phyloP scores from a whole-genome alignment of 306 rosid genomes.

The Cucumis cinereus region DNA sequence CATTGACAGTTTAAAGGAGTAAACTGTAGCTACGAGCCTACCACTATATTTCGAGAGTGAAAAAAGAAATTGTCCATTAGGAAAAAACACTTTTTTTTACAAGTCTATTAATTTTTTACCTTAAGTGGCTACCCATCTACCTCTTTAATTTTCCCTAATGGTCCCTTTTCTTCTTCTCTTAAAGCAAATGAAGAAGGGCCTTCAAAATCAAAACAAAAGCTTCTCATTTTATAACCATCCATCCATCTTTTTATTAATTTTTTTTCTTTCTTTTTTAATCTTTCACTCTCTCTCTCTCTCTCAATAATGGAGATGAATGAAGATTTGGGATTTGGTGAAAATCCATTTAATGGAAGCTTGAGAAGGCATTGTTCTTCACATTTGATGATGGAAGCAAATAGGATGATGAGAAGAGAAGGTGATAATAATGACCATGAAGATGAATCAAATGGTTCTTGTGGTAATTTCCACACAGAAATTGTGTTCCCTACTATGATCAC shows the following conservation, averaged over 20 bases:
- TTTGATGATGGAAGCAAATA: background rate
- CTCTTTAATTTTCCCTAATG: background rate
- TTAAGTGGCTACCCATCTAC: background rate
- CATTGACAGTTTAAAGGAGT: no score
- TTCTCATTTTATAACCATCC: background rate
- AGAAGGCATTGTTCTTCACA: background rate
- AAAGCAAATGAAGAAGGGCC: slow-evolving; percentile 8
- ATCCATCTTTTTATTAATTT: background rate
- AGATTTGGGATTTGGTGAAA: background rate
- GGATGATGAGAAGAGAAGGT: background rate
- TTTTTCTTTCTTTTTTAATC: background rate
- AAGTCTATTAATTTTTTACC: background rate
- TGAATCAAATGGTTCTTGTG: background rate
- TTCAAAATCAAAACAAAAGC: background rate
- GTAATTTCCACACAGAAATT: background rate
- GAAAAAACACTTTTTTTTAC: background rate
- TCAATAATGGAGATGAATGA: slow-evolving; percentile 3
- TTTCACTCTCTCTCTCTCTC: background rate
- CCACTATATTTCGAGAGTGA: no score
- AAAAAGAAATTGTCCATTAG: background rate
- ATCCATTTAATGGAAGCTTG: background rate
- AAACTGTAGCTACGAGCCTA: no score
- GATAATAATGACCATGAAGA: background rate
- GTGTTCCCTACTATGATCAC: slow-evolving; percentile 2
- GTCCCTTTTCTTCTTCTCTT: background rate